These are phyloP conservation scores for Penicillium sp. DNA, from an alignment of 2,329 filamentous ascomycete genomes.

Conservation along the genomic window DNA sequence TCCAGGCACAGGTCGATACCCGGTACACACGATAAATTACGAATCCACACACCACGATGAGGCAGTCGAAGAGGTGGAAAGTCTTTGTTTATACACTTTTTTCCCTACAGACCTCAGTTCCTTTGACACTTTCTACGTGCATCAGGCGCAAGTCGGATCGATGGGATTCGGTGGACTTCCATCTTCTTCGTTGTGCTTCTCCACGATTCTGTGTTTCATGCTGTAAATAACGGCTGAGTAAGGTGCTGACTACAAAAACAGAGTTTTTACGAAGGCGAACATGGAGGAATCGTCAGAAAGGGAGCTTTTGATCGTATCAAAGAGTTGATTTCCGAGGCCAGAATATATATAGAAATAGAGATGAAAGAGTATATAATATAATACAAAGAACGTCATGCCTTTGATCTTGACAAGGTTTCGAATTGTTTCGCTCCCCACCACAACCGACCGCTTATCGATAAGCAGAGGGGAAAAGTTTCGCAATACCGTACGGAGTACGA, in stretches of 20 bases:
- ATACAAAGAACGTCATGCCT: no score
- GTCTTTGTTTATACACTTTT: background rate
- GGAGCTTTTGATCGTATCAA: no score
- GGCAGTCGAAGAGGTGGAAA: background rate
- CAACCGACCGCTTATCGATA: constrained; percentile 24
- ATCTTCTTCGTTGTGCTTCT: constrained; percentile 30
- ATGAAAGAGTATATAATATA: no score
- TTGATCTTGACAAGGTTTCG: no score
- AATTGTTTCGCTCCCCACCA: no score
- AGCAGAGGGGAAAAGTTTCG: constrained; percentile 15
- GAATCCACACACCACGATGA: constrained; percentile 3
- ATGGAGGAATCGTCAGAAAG: no score
- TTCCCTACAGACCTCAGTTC: constrained; percentile 16
- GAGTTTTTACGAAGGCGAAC: no score
- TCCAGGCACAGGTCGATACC: background rate
- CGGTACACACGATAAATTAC: constrained; percentile 12
- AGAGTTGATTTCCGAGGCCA: no score
- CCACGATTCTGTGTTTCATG: constrained; percentile 16
- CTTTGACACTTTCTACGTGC: constrained; percentile 1
- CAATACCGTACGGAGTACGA: no score
- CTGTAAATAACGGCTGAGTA: constrained; percentile 13
- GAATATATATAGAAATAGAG: no score
- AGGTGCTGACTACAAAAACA: background rate
- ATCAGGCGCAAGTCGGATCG: constrained; percentile 29
- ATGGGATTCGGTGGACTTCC: constrained; percentile 27